Base-by-base conservation (phyloP, 169 alveolate species). In the Eimeria tenella region DNA sequence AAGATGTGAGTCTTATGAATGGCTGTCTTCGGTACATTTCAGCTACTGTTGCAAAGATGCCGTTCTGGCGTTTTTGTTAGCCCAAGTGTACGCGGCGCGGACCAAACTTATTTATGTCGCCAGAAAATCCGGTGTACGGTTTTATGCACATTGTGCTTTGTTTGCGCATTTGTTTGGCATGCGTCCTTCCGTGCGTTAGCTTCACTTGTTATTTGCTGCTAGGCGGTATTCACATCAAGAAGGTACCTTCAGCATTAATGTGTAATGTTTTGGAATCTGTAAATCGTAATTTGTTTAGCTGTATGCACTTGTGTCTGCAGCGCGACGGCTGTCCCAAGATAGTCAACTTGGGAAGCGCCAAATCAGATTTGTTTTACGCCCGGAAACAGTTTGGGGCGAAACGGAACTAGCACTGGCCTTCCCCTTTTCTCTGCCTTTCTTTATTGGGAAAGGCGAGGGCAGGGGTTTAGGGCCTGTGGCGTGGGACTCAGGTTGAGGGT, bases 301-400 rank as follows among this genome's bases (percentile, higher is more conserved):
- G 84, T 42, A 9, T 74, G 15, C 42, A 60, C 55, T 4, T 21
- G 23, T 71, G 13, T 68, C 31, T 62, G 84, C 95, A 97, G 98
- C 91, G 99, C 73, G 99, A 99, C 97, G 99, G 99, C 13, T 99
- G 99, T 94, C 99, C 99, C 5, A 99, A 99, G 96, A 99, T 99
- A 49, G 99, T 99, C 19, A 99, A 99, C 97, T 96, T 99, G 86
- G 99, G 99, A 15, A 97, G 99, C 79, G 99, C 99, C 21, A 99
- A 98, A 95, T 98, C 99, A 49, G 99, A 99, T 97, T 96, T 98
- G 86, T 98, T 98, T 97, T 99, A 99, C 94, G 99, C 98, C 94
- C 96, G 99, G 94, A 99, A 99, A 96, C 99, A 98, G 93, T 99
- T 98, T 79, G 98, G 98, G 17, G 97, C 96, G 82, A 96, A 95